Evolutionary conservation across 2,329 filamentous ascomycete genomes (phyloP).

Genomic region (Apiospora kogelbergensis): DNA sequence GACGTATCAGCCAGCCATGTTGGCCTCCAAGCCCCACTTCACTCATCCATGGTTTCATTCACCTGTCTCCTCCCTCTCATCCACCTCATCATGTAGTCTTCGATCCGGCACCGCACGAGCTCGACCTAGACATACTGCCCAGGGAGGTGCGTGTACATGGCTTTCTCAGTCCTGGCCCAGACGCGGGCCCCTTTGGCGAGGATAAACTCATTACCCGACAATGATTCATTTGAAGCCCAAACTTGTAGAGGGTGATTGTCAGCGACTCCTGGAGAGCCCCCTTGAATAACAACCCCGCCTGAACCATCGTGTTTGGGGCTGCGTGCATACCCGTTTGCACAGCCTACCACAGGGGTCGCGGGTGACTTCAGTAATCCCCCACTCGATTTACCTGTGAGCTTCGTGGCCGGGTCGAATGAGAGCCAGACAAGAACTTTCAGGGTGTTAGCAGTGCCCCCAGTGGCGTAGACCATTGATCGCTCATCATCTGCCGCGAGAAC

Average conservation of each 20-base stretch:
- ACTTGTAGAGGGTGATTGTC: neutral
- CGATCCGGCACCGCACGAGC: neutral
- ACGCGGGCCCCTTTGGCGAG: constrained; percentile 7
- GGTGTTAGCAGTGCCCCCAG: constrained; percentile 15
- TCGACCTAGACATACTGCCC: constrained; percentile 10
- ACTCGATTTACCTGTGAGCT: neutral
- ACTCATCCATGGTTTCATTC: neutral
- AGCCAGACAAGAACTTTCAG: constrained; percentile 26
- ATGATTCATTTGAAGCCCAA: neutral
- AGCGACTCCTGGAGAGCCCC: neutral
- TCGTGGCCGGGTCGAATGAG: constrained; percentile 29
- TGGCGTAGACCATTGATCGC: constrained; percentile 28
- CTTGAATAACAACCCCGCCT: neutral
- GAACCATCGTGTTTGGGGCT: neutral
- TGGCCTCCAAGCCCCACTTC: neutral
- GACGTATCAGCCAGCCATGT: neutral
- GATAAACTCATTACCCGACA: constrained; percentile 7
- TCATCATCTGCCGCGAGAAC: constrained; percentile 25
- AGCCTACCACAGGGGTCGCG: neutral
- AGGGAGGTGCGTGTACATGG: constrained; percentile 21
- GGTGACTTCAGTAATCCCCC: neutral
- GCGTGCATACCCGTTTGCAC: neutral
- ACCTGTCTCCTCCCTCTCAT: neutral
- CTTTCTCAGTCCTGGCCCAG: constrained; percentile 18
- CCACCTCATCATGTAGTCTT: neutral